Evolutionary conservation across 1,284 basidiomycete species (phyloP), one percentile per base, ranked within the genome.

Genomic region (Mycena citricolor): DNA sequence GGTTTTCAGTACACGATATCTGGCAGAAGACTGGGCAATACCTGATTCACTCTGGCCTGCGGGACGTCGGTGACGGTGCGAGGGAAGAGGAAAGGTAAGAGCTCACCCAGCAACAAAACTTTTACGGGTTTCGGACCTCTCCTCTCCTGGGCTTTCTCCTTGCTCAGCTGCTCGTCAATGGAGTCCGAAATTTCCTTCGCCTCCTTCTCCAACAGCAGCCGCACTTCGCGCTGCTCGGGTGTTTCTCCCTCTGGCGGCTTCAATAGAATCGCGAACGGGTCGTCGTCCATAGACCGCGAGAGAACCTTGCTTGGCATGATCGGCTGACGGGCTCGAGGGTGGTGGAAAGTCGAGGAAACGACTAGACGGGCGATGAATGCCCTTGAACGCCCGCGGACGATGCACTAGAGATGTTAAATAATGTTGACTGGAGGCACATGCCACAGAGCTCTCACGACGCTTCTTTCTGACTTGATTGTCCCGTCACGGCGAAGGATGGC

Each of bases 31-130:
- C 21, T 10, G 26, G 6, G 5, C 13, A 16, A 42, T 63, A 83
- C 84, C 84, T 50, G 84, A 86, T 72, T 86, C 83, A 55, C 84
- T 86, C 62, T 86, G 83, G 14, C 83, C 83, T 86, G 49, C 17
- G 40, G 10, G 23, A 17, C 17, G 21, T 25, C 25, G 20, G 37
- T 14, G 22, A 24, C 12, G 23, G 12, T 11, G 7, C 14, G 26
- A 21, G 24, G 2, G 10, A n/a, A 5, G 7, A 8, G 7, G 21
- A 19, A 1, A 12, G 33, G 35, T 24, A 31, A 36, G 19, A 36
- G 61, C 74, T 54, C 58, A 84, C 83, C 84, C 14, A 87, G 70
- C 8, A 87, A 63, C 3, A 87, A 66, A 28, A 87, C 73, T 61
- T 85, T 86, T 50, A 85, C 67, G 0, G 80, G 69, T 51, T 69